A percentile compares a stretch with the other conserved stretches of the same genome.
These are phyloP conservation scores for Tolypocladium cylindrosporum DNA, from an alignment of 2,329 filamentous ascomycete species.

Conservation along the genomic window DNA sequence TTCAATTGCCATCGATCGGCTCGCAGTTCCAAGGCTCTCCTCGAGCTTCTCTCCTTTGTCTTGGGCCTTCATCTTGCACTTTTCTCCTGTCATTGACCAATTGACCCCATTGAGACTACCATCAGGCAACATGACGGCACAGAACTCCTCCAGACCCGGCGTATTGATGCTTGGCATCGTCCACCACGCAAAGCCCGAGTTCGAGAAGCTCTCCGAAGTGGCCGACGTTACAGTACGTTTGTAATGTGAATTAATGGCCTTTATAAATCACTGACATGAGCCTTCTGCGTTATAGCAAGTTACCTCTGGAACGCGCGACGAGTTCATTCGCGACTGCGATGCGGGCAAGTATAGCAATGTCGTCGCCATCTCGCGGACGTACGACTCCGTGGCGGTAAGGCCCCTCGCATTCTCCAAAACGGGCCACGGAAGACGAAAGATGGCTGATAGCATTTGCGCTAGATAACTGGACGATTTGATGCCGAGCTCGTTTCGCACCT, in stretches of 20 bases:
- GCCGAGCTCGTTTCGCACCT: constrained; percentile 44
- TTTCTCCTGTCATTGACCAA: neutral
- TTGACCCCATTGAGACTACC: neutral
- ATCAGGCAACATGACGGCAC: neutral
- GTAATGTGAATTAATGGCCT: neutral
- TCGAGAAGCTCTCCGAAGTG: constrained; percentile 8
- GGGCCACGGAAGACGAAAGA: too few relatives aligned
- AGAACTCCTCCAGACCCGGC: constrained; percentile 1
- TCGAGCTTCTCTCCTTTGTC: neutral
- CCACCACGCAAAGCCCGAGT: constrained; percentile 8
- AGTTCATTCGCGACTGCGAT: constrained; percentile 35
- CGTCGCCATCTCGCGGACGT: constrained; percentile 51
- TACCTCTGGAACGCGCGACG: constrained; percentile 6
- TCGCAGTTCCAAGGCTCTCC: neutral
- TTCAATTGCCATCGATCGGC: neutral
- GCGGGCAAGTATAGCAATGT: constrained; percentile 46
- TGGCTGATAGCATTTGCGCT: neutral
- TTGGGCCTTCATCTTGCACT: neutral
- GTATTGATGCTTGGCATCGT: constrained; percentile 10
- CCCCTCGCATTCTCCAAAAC: neutral
- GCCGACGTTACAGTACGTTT: constrained; percentile 6
- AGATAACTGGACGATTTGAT: constrained; percentile 52
- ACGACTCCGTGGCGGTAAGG: constrained; percentile 7
- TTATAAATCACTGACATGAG: neutral
- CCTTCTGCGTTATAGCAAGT: constrained; percentile 4